Percentiles rank a stretch among this genome's conserved stretches.
Conservation (phyloP, 2,329 filamentous ascomycete species). For the Fusarium metavorans region DNA sequence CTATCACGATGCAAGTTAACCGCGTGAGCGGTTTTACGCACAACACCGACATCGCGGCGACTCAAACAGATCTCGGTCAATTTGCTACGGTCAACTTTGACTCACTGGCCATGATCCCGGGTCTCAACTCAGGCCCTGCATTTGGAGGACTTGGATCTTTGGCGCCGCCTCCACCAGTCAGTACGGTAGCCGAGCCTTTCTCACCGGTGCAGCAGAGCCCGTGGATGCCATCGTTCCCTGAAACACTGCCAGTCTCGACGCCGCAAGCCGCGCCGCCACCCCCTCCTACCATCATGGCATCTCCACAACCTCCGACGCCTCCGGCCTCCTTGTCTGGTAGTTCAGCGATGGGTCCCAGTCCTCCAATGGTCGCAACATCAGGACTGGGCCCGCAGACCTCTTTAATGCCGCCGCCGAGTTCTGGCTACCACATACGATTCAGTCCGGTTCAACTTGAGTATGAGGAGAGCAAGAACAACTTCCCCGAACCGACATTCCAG, state of each 20-base stretch:
- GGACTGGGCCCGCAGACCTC: constrained; percentile 25
- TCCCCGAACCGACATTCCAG: constrained; percentile 60
- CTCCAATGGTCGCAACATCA: constrained; percentile 35
- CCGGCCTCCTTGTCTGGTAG: constrained; percentile 48
- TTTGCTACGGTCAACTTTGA: constrained; percentile 59
- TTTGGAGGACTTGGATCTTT: constrained; percentile 50
- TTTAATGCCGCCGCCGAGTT: constrained; percentile 12
- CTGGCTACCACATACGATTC: constrained; percentile 59
- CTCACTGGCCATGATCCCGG: constrained; percentile 61
- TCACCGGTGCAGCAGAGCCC: constrained; percentile 51
- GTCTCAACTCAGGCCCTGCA: constrained; percentile 47
- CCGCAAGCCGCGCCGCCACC: constrained; percentile 36
- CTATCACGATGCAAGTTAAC: constrained; percentile 64
- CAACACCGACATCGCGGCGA: constrained; percentile 57
- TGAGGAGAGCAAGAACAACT: constrained; percentile 59
- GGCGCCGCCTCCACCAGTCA: constrained; percentile 47
- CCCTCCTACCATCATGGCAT: constrained; percentile 48
- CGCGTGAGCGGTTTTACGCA: constrained; percentile 62
- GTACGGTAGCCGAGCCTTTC: constrained; percentile 47
- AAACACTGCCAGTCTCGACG: constrained; percentile 39
- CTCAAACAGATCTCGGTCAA: constrained; percentile 53
- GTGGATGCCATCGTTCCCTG: constrained; percentile 52
- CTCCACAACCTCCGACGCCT: constrained; percentile 47
- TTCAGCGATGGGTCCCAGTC: constrained; percentile 32
- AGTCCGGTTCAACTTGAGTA: constrained; percentile 61